phyloP scores from a whole-genome alignment of 2,329 filamentous ascomycete species.

The Colletotrichum limetticola region DNA sequence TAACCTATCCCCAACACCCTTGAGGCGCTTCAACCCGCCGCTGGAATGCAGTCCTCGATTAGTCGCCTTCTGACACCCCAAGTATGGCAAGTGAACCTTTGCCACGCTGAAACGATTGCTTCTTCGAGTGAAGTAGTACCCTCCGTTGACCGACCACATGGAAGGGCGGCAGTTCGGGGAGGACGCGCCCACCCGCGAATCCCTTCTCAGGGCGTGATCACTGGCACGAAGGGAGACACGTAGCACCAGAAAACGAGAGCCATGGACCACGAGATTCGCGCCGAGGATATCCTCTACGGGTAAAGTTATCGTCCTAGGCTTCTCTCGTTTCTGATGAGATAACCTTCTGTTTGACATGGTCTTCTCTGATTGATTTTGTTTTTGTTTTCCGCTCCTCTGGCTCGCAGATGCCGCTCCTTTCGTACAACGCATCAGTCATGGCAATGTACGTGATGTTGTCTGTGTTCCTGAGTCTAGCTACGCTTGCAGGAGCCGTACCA shows the following conservation, averaged over 20 bases:
- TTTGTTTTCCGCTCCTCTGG: conserved; percentile 33
- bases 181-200: conserved; percentile 22
- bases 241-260: conserved; percentile 3
- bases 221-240: conserved; percentile 30
- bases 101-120: conserved; percentile 15
- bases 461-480: conserved; percentile 43
- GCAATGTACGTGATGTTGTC: conserved; percentile 41
- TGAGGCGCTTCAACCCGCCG: conserved; percentile 22
- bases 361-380: conserved; percentile 26
- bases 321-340: conserved; percentile 23
- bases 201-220: conserved; percentile 28
- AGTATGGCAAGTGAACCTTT: conserved; percentile 6
- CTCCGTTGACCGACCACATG: conserved; percentile 9
- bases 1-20: conserved; percentile 5
- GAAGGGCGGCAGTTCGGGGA: not conserved
- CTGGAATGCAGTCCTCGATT: conserved; percentile 25
- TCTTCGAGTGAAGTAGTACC: conserved; percentile 12
- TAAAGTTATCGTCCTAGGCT: conserved; percentile 4
- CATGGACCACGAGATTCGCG: conserved; percentile 15
- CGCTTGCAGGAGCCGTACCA: conserved; percentile 51
- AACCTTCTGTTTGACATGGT: conserved; percentile 18
- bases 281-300: conserved; percentile 13
- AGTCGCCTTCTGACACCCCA: conserved; percentile 7
- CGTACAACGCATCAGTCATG: conserved; percentile 40
- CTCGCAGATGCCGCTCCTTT: conserved; percentile 31